Percentiles rank a stretch among this genome's conserved stretches.
These are phyloP conservation scores for Penicillium crustosum DNA, from an alignment of 2,329 filamentous ascomycete genomes.

Conservation along the genomic window DNA sequence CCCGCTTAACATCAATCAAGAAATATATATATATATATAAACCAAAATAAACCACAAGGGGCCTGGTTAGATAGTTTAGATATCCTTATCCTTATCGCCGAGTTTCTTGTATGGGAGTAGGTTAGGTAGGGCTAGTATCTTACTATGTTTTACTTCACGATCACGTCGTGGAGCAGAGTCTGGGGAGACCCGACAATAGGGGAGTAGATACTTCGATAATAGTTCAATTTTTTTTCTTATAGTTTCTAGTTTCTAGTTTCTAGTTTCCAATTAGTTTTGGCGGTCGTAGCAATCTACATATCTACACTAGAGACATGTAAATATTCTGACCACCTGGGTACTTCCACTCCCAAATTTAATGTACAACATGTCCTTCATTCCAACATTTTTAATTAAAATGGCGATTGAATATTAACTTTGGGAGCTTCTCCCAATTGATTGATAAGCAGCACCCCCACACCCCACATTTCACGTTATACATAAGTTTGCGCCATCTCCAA, in stretches of 20 bases:
- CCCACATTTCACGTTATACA: constrained; percentile 3
- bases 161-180: no score
- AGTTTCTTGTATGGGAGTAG: neutral
- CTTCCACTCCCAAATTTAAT: neutral
- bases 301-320: neutral
- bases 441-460: constrained; percentile 7
- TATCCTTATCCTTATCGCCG: neutral
- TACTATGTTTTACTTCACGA: neutral
- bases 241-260: neutral
- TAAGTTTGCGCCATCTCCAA: neutral
- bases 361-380: neutral
- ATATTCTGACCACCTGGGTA: neutral
- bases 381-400: neutral
- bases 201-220: neutral
- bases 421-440: neutral
- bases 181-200: neutral
- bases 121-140: neutral
- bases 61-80: neutral
- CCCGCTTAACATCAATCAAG: neutral
- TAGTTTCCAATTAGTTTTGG: neutral
- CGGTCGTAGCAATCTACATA: neutral
- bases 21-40: neutral
- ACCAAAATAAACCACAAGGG: neutral
- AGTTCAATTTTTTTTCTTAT: neutral
- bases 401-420: neutral